These are phyloP conservation scores for Cardiosporidium cionae DNA, from an alignment of 169 alveolate species.

Conservation along the genomic window DNA sequence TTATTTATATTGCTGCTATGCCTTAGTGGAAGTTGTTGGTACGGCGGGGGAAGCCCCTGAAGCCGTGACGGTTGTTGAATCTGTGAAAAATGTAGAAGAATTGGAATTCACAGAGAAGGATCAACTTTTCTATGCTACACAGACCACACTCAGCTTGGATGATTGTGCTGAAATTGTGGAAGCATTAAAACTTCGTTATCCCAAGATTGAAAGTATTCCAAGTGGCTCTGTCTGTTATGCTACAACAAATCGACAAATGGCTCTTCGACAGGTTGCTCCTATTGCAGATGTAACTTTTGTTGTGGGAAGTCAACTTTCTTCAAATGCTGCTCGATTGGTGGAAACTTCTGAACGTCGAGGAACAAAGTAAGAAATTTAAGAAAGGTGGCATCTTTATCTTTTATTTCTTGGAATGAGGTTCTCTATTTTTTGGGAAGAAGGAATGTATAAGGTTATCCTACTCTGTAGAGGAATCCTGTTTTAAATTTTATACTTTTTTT, in stretches of 20 bases:
- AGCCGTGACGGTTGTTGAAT: constrained; percentile 56
- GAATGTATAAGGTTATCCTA: not conserved
- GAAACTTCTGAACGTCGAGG: constrained; percentile 51
- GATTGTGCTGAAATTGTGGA: constrained; percentile 54
- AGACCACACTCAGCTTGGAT: constrained; percentile 65
- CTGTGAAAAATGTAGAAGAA: constrained; percentile 47
- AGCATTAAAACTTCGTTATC: constrained; percentile 43
- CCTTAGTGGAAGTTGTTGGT: constrained; percentile 58
- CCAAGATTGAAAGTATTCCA: constrained; percentile 60
- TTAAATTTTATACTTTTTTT: not conserved
- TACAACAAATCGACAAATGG: constrained; percentile 64
- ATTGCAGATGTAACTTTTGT: constrained; percentile 50
- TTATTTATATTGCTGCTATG: not conserved
- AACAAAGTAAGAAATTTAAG: constrained; percentile 10
- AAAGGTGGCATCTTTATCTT: not conserved
- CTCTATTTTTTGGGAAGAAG: not conserved
- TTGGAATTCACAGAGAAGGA: constrained; percentile 34
- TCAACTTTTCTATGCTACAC: constrained; percentile 61
- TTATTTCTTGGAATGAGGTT: not conserved
- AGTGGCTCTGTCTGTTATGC: constrained; percentile 74
- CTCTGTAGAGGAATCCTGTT: not conserved
- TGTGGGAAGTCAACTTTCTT: constrained; percentile 59
- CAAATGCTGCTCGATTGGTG: constrained; percentile 58
- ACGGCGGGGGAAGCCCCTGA: constrained; percentile 69
- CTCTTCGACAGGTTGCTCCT: constrained; percentile 43